Evolutionary conservation across 2,329 filamentous ascomycete genomes (phyloP).

Genomic region (Gaeumannomyces sp.): DNA sequence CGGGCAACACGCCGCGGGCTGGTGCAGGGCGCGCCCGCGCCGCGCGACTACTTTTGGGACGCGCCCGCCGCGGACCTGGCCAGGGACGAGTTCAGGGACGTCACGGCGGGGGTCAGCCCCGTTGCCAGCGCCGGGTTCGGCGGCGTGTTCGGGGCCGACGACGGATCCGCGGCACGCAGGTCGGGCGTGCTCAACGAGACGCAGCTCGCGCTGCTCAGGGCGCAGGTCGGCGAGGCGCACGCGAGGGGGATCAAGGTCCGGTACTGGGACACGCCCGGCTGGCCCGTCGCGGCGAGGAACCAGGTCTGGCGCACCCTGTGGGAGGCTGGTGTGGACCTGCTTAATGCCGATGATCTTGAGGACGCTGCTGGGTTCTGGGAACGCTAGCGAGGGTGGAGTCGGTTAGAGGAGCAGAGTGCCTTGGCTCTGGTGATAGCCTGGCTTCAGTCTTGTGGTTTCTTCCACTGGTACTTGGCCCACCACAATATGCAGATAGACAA

Average conservation of each 20-base stretch:
- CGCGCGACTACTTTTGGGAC: constrained; percentile 36
- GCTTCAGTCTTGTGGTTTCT: no score
- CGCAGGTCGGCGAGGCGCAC: constrained; percentile 47
- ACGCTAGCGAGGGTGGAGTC: background rate
- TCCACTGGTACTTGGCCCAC: no score
- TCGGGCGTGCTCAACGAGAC: constrained; percentile 32
- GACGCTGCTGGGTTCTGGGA: constrained; percentile 34
- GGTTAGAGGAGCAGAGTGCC: no score
- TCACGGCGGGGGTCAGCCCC: constrained; percentile 20
- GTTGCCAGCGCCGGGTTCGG: constrained; percentile 30
- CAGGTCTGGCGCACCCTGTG: constrained; percentile 50
- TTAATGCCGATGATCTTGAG: constrained; percentile 59
- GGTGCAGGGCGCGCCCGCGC: constrained; percentile 47
- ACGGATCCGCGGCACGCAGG: constrained; percentile 1
- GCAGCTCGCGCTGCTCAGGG: constrained; percentile 43
- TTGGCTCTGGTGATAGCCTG: no score
- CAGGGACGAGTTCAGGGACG: constrained; percentile 16
- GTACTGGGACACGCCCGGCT: constrained; percentile 58
- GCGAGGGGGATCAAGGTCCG: constrained; percentile 50
- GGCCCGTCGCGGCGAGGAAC: constrained; percentile 52
- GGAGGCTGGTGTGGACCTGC: constrained; percentile 49
- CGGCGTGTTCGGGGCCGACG: constrained; percentile 28
- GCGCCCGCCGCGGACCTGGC: constrained; percentile 19
- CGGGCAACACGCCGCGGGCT: constrained; percentile 55
- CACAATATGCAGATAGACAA: no score